A percentile compares a stretch with the other conserved stretches of the same genome.
phyloP scores from a whole-genome alignment of 1,284 basidiomycete species.

The Leccinum insolens region DNA sequence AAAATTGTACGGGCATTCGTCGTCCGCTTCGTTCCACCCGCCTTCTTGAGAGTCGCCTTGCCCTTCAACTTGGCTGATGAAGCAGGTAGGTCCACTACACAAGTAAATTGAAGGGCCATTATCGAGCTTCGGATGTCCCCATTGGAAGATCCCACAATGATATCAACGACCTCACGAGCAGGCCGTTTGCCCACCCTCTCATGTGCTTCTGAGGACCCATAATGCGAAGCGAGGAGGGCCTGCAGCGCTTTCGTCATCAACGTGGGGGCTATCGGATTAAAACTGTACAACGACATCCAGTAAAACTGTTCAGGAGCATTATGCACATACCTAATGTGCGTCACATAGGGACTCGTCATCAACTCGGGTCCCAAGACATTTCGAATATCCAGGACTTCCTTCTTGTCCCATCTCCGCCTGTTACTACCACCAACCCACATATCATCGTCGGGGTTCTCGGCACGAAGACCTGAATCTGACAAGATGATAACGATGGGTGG shows the following conservation, averaged over 20 bases:
- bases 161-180: slow-evolving; percentile 68
- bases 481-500: too few relatives aligned
- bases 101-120: slow-evolving; percentile 89
- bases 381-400: too few relatives aligned
- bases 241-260: slow-evolving; percentile 82
- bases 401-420: too few relatives aligned
- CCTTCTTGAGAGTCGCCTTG: slow-evolving; percentile 36
- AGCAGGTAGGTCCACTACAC: slow-evolving; percentile 40
- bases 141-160: slow-evolving; percentile 77
- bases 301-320: neutral
- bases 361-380: slow-evolving; percentile 48
- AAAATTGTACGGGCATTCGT: slow-evolving; percentile 43
- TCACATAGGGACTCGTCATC: slow-evolving; percentile 65
- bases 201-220: slow-evolving; percentile 26
- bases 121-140: slow-evolving; percentile 94
- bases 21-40: slow-evolving; percentile 5
- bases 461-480: too few relatives aligned
- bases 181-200: slow-evolving; percentile 38
- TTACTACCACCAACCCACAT: too few relatives aligned
- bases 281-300: slow-evolving; percentile 48
- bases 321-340: slow-evolving; percentile 67
- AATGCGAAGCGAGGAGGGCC: slow-evolving; percentile 57
- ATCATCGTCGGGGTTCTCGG: too few relatives aligned
- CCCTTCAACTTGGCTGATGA: slow-evolving; percentile 24
- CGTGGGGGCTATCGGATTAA: slow-evolving; percentile 90